Conservation (phyloP, 495 filamentous ascomycete genomes). For the Niebla homalea region DNA sequence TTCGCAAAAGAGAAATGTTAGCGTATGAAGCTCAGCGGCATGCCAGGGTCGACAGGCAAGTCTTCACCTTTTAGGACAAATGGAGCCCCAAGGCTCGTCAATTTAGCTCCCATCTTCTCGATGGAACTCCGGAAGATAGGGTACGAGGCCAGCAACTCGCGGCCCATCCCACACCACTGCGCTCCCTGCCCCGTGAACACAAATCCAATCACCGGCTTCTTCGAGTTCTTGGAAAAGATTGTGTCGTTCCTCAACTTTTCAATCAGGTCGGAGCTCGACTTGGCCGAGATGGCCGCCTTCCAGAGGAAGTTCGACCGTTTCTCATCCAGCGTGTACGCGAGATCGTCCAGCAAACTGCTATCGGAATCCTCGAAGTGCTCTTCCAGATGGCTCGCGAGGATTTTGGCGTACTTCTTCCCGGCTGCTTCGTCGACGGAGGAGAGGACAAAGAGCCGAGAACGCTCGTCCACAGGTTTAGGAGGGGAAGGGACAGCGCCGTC, state of each 20-base stretch:
- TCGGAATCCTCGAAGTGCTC: neutral
- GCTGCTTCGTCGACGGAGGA: neutral
- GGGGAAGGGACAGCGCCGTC: neutral
- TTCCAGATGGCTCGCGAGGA: neutral
- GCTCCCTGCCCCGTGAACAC: slow-evolving; percentile 28
- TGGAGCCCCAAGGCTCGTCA: neutral
- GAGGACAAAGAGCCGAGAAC: neutral
- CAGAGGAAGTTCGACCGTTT: slow-evolving; percentile 17
- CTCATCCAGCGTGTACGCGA: slow-evolving; percentile 23
- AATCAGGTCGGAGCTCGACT: neutral
- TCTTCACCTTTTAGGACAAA: neutral
- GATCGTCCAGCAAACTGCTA: slow-evolving; percentile 4
- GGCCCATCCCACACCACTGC: slow-evolving; percentile 46
- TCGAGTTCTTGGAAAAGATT: neutral
- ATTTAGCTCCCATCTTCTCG: neutral
- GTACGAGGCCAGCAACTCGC: slow-evolving; percentile 9
- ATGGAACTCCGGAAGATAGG: slow-evolving; percentile 3
- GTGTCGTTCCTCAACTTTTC: slow-evolving; percentile 13
- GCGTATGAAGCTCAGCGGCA: slow-evolving; percentile 20
- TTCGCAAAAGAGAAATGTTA: too few species aligned
- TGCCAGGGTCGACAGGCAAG: slow-evolving; percentile 11
- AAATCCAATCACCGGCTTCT: neutral
- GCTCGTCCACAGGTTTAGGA: neutral
- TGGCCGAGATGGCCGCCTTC: slow-evolving; percentile 13
- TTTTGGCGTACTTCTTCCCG: neutral